Evolutionary conservation across 2,329 filamentous ascomycete genomes (phyloP), one percentile per base, ranked within the genome.

Genomic region (Colletotrichum salicis): DNA sequence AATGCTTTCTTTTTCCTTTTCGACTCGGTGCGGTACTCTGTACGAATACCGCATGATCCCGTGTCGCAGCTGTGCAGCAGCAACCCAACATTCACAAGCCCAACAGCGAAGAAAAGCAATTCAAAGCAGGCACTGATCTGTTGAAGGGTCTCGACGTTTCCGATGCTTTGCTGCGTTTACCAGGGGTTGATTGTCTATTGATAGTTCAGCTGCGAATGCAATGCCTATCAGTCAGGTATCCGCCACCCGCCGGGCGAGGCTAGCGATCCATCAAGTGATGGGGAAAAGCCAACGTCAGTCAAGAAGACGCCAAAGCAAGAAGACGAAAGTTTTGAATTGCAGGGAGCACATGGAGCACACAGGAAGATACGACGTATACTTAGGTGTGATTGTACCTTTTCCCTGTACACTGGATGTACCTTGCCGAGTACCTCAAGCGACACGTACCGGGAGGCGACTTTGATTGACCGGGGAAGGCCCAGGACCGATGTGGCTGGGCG

Each of bases 401-500:
- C 51, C 29, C 45, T 37, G 62, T 55, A 58, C 24, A 60, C 35
- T 55, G 5, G 15, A 60, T 27, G 62, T 61, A 60, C 63, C 63
- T n/a, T 13, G 11, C 15, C 55, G 13, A 59, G 66, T 51, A 57
- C 51, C 15, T 33, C 11, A 7, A 37, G 45, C 19, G 27, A 59
- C 59, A 71, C 64, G 69, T 71, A 59, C 64, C 52, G 22, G 37
- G 59, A 58, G 57, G 54, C 64, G 54, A 71, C 41, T 71, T 11
- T 33, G 33, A 29, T n/a, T 48, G 11, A 65, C 41, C n/a, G 60
- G 55, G 41, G 31, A 33, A 45, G 45, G 22, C 45, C 67, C 54
- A 64, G 31, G 57, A 56, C 64, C 67, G 41, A 71, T 67, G 57
- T 71, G 68, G 64, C 52, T 68, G 58, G 68, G 68, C 56, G 45